Base-by-base conservation (phyloP, 1,284 basidiomycete genomes). In the Leucoagaricus sp. region DNA sequence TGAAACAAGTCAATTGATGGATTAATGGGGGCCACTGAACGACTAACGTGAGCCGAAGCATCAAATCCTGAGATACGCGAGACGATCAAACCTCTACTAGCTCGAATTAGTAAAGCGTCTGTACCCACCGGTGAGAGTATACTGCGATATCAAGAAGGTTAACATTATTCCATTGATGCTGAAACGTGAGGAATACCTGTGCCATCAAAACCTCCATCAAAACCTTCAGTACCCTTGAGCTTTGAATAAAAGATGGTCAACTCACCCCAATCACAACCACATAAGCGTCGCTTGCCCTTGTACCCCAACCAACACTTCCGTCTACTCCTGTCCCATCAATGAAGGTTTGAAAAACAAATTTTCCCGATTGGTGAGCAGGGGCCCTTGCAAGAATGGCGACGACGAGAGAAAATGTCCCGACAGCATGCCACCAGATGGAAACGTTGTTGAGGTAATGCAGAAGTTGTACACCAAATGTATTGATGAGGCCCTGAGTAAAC, bases 381-480 rank as follows among this genome's bases (percentile, higher is more conserved):
- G 89, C 89, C 51, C 82, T 84, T 0, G 81, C 85, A 8, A 91
- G 77, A 46, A 89, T 75, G 0, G 86, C 85, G 34, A 91, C 81
- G 17, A 85, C 80, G 25, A 91, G 67, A 1, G 83, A 75, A 2
- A 81, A 80, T 2, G 89, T 89, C 15, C 89, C 89, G 28, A 86
- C 59, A 0, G 83, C 86, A 63, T 92, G 88, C 81, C 88, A 86
- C 78, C 81, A 84, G 3, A 91, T 77, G 1, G 87, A 89, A 25
- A 87, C 68, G 60, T 88, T 89, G 67, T 91, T 91, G 50, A 91
- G 73, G 60, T 84, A 76, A 55, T 83, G 79, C 10, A 91, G 76
- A 1, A 86, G 65, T 47, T 77, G 78, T 9, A 90, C 86, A 3
- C 86, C 86, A 62, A 90, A 89, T 0, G 87, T 88, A 67, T 91